phyloP scores from a whole-genome alignment of 2,329 filamentous ascomycete genomes.

The Trichoderma simmonsii region DNA sequence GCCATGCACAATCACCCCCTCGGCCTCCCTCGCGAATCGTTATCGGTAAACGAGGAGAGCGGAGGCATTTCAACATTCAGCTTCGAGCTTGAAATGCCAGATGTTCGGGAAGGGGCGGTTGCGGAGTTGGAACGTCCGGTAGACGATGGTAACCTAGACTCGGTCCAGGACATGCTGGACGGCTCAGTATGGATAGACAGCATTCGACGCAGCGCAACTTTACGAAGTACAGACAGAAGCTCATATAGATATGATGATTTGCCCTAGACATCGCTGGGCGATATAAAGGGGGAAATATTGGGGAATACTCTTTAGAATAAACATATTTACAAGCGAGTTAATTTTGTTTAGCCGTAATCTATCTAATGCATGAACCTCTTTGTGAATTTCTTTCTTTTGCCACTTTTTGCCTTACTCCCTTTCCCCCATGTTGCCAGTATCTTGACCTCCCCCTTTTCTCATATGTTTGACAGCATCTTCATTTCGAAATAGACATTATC shows the following conservation, averaged over 20 bases:
- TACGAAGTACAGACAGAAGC: constrained; percentile 42
- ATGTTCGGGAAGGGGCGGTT: constrained; percentile 26
- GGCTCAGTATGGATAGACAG: constrained; percentile 92
- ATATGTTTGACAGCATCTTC: not conserved
- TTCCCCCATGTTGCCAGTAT: not conserved
- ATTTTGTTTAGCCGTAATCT: not conserved
- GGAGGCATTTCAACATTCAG: constrained; percentile 55
- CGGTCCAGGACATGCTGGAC: constrained; percentile 81
- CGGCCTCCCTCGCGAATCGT: constrained; percentile 50
- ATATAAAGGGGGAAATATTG: not conserved
- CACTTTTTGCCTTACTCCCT: not conserved
- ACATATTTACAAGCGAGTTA: not conserved
- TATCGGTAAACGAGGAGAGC: constrained; percentile 38
- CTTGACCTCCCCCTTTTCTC: not conserved
- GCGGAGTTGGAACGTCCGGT: constrained; percentile 31
- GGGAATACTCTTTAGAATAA: not conserved
- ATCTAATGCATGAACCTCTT: constrained; percentile 1
- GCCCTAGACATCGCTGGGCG: constrained; percentile 15
- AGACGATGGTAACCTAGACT: constrained; percentile 69
- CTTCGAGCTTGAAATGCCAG: constrained; percentile 53
- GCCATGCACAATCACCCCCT: constrained; percentile 46
- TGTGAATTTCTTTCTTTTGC: not conserved
- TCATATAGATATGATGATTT: constrained; percentile 33
- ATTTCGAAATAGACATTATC: constrained; percentile 34
- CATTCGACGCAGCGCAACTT: constrained; percentile 82